phyloP scores from a whole-genome alignment of 1,139 yeast species.

The Meyerozyma smithsonii region DNA sequence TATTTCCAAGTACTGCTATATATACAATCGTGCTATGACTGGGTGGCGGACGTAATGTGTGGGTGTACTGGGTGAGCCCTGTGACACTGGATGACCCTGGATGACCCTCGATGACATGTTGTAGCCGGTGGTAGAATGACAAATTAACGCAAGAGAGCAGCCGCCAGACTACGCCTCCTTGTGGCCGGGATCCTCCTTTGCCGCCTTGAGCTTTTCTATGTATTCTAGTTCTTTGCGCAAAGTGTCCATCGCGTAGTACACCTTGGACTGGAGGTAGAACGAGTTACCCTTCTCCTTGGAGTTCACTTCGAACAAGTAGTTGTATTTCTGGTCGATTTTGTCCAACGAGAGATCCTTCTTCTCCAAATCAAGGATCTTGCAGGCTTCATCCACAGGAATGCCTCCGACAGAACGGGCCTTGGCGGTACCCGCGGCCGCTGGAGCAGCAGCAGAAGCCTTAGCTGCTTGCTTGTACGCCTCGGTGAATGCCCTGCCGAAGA shows the following conservation, averaged over 20 bases:
- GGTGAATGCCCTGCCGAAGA: conserved; percentile 93
- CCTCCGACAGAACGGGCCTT: conserved; percentile 60
- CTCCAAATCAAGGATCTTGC: conserved; percentile 83
- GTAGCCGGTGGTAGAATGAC: neutral
- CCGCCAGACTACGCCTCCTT: neutral
- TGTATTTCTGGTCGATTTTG: conserved; percentile 68
- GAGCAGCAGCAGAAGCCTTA: conserved; percentile 64
- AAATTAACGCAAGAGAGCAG: too few species aligned
- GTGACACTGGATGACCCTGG: too few species aligned
- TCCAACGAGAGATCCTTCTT: conserved; percentile 50
- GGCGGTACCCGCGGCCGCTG: conserved; percentile 49
- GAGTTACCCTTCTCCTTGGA: conserved; percentile 93
- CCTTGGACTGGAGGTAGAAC: conserved; percentile 87
- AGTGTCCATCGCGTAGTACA: conserved; percentile 61
- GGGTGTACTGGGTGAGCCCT: too few species aligned
- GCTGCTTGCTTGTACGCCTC: conserved; percentile 98
- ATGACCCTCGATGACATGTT: too few species aligned
- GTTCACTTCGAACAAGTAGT: conserved; percentile 81
- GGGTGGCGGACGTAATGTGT: too few species aligned
- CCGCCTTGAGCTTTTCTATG: conserved; percentile 27
- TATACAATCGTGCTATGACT: too few species aligned
- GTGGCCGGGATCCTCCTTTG: conserved; percentile 16
- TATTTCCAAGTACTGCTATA: too few species aligned
- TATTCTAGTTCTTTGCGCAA: conserved; percentile 44
- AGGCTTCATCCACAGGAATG: conserved; percentile 81